Evolutionary conservation across 139 green algal genomes (phyloP).

Genomic region (Coelastrella sp.): DNA sequence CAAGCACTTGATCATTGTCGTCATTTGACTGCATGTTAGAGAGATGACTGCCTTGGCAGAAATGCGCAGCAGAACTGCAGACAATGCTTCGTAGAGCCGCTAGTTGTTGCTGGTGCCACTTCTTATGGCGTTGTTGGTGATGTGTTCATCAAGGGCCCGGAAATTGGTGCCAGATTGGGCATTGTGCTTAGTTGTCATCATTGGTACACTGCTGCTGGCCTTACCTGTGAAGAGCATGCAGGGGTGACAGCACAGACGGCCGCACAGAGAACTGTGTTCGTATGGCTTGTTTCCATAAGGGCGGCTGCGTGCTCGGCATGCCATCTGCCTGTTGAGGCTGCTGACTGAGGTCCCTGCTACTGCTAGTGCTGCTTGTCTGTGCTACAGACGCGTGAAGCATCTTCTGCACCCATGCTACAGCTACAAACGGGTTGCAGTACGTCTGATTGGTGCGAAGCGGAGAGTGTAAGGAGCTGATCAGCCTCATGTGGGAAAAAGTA

Average conservation of each 20-base stretch:
- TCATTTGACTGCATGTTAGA: too few relatives aligned
- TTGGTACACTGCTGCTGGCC: background rate
- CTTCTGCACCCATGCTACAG: conserved; percentile 23
- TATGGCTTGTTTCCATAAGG: background rate
- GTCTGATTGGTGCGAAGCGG: too few relatives aligned
- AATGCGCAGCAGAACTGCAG: too few relatives aligned
- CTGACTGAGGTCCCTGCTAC: background rate
- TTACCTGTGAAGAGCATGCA: conserved; percentile 33
- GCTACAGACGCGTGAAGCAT: background rate
- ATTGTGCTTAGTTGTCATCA: background rate
- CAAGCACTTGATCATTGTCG: too few relatives aligned
- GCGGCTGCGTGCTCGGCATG: background rate
- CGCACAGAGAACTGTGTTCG: background rate
- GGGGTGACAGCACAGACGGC: conserved; percentile 33
- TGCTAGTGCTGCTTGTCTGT: conserved; percentile 8
- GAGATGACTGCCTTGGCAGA: too few relatives aligned
- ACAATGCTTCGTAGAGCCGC: background rate
- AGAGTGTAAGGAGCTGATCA: background rate
- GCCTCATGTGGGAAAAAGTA: background rate
- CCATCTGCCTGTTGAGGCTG: background rate
- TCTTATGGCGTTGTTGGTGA: background rate
- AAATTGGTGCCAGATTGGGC: background rate
- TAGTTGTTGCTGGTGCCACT: background rate
- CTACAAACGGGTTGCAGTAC: background rate
- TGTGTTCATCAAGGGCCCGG: too few relatives aligned